A percentile compares a stretch with the other conserved stretches of the same genome.
These are phyloP conservation scores for Cladosporium velox DNA, from an alignment of 2,329 filamentous ascomycete genomes.

Conservation along the genomic window DNA sequence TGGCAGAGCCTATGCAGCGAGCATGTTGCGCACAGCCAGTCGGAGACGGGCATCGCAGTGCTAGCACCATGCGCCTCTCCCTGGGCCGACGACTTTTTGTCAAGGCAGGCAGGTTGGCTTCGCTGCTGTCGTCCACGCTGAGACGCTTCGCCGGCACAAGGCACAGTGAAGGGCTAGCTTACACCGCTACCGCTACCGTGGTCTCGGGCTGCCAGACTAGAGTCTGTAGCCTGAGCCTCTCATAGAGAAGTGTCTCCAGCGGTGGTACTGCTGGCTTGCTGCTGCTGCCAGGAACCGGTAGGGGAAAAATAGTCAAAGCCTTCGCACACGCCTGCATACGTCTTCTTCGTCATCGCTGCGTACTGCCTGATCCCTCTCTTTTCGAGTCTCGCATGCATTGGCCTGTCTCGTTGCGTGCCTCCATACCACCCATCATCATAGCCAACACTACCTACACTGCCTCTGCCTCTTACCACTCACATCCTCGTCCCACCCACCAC, in stretches of 20 bases:
- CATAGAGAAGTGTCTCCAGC: neutral
- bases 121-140: neutral
- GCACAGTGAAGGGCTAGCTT: neutral
- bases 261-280: too few species aligned
- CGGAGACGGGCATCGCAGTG: conserved; percentile 1
- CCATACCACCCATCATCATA: neutral
- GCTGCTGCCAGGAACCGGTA: conserved; percentile 11
- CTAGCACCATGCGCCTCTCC: neutral
- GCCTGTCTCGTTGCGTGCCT: neutral
- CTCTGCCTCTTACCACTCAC: neutral
- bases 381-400: neutral
- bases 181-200: conserved; percentile 16
- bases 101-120: neutral
- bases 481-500: neutral
- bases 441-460: neutral
- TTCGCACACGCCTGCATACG: conserved; percentile 1
- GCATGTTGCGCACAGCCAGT: conserved; percentile 3
- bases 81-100: conserved; percentile 4
- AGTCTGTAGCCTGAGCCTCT: too few species aligned
- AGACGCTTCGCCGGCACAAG: neutral
- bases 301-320: conserved; percentile 8
- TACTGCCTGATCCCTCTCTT: conserved; percentile 1
- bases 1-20: neutral
- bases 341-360: conserved; percentile 12
- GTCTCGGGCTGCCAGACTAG: conserved; percentile 13